These are phyloP conservation scores for Immersiporthe knoxdaviesiana DNA, from an alignment of 2,329 filamentous ascomycete genomes.

Conservation along the genomic window DNA sequence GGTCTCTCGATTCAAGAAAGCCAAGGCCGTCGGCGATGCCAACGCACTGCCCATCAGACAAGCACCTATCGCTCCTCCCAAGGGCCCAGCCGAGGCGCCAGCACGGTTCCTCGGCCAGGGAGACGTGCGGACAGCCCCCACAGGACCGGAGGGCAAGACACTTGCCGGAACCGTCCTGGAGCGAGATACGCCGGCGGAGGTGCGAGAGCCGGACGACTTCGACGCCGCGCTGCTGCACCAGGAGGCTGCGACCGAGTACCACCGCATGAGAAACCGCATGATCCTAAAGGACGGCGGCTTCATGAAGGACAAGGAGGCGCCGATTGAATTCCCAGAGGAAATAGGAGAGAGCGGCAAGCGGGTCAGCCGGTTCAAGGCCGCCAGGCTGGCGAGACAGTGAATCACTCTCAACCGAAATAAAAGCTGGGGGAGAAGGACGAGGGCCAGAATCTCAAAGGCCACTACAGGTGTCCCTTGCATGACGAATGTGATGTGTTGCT, in stretches of 20 bases:
- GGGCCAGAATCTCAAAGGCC: too few relatives aligned
- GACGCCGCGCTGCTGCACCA: slow-evolving; percentile 74
- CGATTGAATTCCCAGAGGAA: slow-evolving; percentile 69
- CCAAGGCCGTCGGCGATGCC: slow-evolving; percentile 33
- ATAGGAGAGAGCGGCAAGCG: slow-evolving; percentile 61
- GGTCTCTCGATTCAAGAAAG: slow-evolving; percentile 57
- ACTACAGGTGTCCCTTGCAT: not conserved
- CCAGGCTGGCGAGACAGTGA: slow-evolving; percentile 60
- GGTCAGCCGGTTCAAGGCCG: slow-evolving; percentile 75
- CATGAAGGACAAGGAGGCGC: slow-evolving; percentile 69
- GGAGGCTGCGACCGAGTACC: slow-evolving; percentile 82
- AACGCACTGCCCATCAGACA: slow-evolving; percentile 10
- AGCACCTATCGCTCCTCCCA: slow-evolving; percentile 36
- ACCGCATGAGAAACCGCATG: slow-evolving; percentile 78
- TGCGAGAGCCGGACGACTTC: slow-evolving; percentile 62
- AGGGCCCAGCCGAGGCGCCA: slow-evolving; percentile 51
- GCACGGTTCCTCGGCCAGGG: slow-evolving; percentile 44
- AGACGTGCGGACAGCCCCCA: slow-evolving; percentile 43
- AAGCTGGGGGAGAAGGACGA: not conserved
- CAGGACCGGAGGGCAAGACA: slow-evolving; percentile 56
- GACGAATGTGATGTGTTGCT: not conserved
- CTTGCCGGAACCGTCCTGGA: slow-evolving; percentile 65
- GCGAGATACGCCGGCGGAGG: slow-evolving; percentile 45
- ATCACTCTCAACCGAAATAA: not conserved
- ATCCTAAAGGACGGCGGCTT: slow-evolving; percentile 86